phyloP scores from a whole-genome alignment of 2,329 filamentous ascomycete species.

The Epichloe scottii region DNA sequence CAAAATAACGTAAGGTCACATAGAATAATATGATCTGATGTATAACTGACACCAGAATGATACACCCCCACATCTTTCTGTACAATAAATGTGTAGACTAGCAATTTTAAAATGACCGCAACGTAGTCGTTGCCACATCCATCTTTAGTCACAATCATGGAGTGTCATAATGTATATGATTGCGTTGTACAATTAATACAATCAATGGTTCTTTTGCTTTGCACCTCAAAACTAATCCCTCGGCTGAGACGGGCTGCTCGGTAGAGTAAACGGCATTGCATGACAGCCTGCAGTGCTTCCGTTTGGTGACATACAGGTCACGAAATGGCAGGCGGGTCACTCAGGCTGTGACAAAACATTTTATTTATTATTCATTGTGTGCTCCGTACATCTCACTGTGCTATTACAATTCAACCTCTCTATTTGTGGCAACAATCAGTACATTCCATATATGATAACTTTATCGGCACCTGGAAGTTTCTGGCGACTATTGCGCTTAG shows the following conservation, averaged over 20 bases:
- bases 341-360: too few relatives aligned
- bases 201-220: background rate
- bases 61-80: background rate
- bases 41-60: background rate
- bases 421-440: too few relatives aligned
- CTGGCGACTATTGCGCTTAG: too few relatives aligned
- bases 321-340: too few relatives aligned
- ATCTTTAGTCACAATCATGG: background rate
- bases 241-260: background rate
- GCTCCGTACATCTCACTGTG: too few relatives aligned
- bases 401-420: too few relatives aligned
- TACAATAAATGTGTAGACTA: background rate
- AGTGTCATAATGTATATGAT: too few relatives aligned
- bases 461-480: background rate
- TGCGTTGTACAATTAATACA: background rate
- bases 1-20: conserved; percentile 26
- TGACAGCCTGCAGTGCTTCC: too few relatives aligned
- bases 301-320: too few relatives aligned
- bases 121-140: background rate
- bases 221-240: background rate
- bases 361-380: too few relatives aligned
- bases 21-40: background rate
- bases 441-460: too few relatives aligned
- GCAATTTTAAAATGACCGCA: background rate
- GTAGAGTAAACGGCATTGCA: background rate